A percentile compares a stretch with the other conserved stretches of the same genome.
Evolutionary conservation across 352 stramenopile species (phyloP).

Genomic region (Phytophthora ramorum): DNA sequence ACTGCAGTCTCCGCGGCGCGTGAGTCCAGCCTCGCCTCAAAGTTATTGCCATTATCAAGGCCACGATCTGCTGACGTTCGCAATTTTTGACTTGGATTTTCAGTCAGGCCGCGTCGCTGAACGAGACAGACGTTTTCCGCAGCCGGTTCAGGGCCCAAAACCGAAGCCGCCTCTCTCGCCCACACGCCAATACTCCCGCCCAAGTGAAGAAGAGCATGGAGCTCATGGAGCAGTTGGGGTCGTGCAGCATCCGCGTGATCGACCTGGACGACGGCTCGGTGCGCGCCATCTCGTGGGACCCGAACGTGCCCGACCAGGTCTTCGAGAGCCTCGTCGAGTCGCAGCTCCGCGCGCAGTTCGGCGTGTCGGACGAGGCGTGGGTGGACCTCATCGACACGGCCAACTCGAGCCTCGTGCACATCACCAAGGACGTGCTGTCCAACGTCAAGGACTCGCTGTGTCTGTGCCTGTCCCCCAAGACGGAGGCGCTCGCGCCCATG

Average conservation of each 20-base stretch:
- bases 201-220: conserved; percentile 23
- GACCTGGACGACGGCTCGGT: conserved; percentile 86
- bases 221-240: conserved; percentile 34
- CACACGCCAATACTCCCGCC: conserved; percentile 16
- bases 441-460: conserved; percentile 68
- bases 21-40: conserved; percentile 4
- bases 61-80: conserved; percentile 7
- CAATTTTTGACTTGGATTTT: conserved; percentile 35
- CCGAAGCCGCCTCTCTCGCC: conserved; percentile 16
- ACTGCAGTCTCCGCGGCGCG: conserved; percentile 1
- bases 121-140: neutral
- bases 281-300: conserved; percentile 80
- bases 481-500: conserved; percentile 80
- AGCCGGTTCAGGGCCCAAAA: neutral
- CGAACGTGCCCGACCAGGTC: conserved; percentile 79
- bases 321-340: conserved; percentile 85
- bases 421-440: conserved; percentile 77
- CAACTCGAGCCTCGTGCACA: conserved; percentile 85
- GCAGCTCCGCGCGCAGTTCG: conserved; percentile 77
- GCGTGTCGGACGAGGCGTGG: conserved; percentile 86
- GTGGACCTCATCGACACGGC: conserved; percentile 86
- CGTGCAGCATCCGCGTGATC: conserved; percentile 80
- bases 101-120: neutral
- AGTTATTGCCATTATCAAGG: conserved; percentile 12
- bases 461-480: conserved; percentile 85